Evolutionary conservation across 116 monocot genomes (phyloP), one percentile per base, ranked within the genome.

Genomic region (Dioscorea cayenensis): DNA sequence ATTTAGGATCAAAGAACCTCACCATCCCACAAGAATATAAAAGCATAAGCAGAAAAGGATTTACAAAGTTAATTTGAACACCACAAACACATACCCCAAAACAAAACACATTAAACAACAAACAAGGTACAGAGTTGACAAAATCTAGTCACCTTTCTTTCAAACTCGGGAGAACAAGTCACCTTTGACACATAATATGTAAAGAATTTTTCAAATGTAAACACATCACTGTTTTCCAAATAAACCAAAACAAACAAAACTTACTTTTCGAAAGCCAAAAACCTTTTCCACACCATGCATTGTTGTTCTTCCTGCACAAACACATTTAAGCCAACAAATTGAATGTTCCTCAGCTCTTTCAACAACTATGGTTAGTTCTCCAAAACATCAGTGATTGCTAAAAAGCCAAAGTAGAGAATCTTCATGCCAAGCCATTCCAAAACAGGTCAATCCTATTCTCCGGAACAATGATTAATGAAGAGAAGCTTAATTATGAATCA

Each of bases 221-320:
- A 55, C 55, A 55, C 16, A 55, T 55, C 19, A 55, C 55, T 55
- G n/a, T 16, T 51, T 11, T n/a, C n/a, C 55, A 55, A 18, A 55
- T 18, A 55, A 18, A 16, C 18, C 16, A 55, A 65, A 65, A 35
- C 32, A 65, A 32, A 35, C 65, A 29, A 16, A 10, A 66, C 87
- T 85, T 83, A 99, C 99, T 99, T 99, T 77, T 99, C 99, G 82
- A 94, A 99, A 13, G 80, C 82, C 77, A 99, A 75, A 69, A 87
- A 81, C 65, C 76, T 79, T 86, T 99, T 99, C 99, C 99, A 99
- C 27, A 87, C 84, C 74, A 88, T 78, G 51, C 83, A 94, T 73
- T 99, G 99, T 48, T 85, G 91, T 70, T 94, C 94, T 82, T 94
- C 94, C 99, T 99, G 77, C 74, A 80, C 1, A 28, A 81, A 75